Evolutionary conservation across 345 rosid species (phyloP).

Genomic region (Bruguiera parviflora): DNA sequence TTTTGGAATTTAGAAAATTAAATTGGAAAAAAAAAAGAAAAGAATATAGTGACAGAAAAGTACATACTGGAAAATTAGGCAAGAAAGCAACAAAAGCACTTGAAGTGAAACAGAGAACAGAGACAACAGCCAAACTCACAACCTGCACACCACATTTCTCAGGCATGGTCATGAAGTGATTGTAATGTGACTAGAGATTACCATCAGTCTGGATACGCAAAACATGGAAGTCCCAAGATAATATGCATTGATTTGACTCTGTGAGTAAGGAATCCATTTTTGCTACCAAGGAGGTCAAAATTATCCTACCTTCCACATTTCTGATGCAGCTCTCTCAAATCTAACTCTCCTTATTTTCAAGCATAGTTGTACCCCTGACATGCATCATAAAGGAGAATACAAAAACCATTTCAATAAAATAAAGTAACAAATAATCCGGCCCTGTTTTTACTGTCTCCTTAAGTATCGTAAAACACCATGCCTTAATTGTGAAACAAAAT

Average conservation of each 20-base stretch:
- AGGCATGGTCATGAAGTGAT: background rate
- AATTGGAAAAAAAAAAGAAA: constrained; percentile 7
- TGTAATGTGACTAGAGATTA: too few species aligned
- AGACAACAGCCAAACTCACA: constrained; percentile 56
- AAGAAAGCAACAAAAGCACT: constrained; percentile 48
- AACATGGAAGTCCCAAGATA: background rate
- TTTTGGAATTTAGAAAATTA: background rate
- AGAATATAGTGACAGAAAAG: constrained; percentile 4
- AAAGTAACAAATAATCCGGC: background rate
- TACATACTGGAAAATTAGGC: constrained; percentile 52
- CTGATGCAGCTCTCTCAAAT: constrained; percentile 61
- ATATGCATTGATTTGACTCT: background rate
- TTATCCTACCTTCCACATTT: constrained; percentile 56
- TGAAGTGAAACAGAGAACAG: constrained; percentile 51
- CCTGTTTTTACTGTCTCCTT: background rate
- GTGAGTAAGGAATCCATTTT: too few species aligned
- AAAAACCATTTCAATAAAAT: background rate
- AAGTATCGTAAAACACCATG: too few species aligned
- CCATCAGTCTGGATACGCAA: too few species aligned
- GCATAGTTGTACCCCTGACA: constrained; percentile 51
- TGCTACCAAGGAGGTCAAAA: background rate
- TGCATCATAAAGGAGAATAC: constrained; percentile 4
- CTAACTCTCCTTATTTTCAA: constrained; percentile 56
- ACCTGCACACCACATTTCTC: constrained; percentile 37
- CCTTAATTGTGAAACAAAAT: too few species aligned